Evolutionary conservation across 2,329 filamentous ascomycete genomes (phyloP).

Genomic region (Fusarium scirpi): DNA sequence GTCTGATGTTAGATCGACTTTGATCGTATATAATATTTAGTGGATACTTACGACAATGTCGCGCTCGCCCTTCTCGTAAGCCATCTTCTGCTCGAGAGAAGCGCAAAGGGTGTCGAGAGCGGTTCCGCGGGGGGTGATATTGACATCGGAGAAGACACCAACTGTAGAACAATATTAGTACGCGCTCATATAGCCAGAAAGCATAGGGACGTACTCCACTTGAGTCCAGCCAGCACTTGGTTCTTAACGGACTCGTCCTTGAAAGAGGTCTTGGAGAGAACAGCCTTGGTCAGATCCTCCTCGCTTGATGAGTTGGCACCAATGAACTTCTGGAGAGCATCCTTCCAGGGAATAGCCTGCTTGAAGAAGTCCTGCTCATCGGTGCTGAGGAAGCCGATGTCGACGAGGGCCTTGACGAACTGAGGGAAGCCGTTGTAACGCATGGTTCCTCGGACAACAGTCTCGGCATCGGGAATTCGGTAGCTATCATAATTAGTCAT

Average conservation of each 20-base stretch:
- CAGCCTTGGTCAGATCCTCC: conserved; percentile 77
- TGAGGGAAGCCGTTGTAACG: conserved; percentile 91
- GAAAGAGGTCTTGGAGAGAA: conserved; percentile 73
- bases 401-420: conserved; percentile 87
- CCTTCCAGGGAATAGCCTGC: conserved; percentile 80
- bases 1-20: not conserved
- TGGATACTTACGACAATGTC: conserved; percentile 60
- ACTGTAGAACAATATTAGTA: conserved; percentile 14
- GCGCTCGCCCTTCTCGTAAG: conserved; percentile 75
- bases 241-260: conserved; percentile 35
- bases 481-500: conserved; percentile 13
- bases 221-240: conserved; percentile 33
- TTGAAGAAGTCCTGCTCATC: conserved; percentile 66
- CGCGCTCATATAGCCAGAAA: not conserved
- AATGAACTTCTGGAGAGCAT: conserved; percentile 83
- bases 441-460: conserved; percentile 83
- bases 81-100: conserved; percentile 71
- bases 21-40: not conserved
- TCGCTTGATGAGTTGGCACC: conserved; percentile 74
- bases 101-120: conserved; percentile 79
- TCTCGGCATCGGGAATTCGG: conserved; percentile 92
- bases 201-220: conserved; percentile 21
- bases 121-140: conserved; percentile 70
- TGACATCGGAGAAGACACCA: conserved; percentile 57
- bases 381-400: conserved; percentile 89